Evolutionary conservation across 139 green algal genomes (phyloP), one percentile per base, ranked within the genome.

Genomic region (Desmodesmus armatus): DNA sequence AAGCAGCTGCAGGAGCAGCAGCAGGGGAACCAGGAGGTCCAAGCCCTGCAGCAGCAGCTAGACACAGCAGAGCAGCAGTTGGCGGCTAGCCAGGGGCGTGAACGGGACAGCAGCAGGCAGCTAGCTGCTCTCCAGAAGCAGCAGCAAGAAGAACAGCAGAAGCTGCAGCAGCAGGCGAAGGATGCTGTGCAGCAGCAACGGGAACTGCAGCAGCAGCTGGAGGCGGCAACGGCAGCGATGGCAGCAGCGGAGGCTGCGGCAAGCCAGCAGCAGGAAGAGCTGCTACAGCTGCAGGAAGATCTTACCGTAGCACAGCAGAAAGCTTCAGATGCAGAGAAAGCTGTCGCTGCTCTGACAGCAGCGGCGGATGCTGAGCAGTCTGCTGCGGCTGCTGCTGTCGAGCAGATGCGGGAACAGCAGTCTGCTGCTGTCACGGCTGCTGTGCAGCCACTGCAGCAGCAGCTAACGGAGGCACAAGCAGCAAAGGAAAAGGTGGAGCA

Each of bases 1-100:
- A 35, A 39, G 55, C 76, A 82, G 76, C 55, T 67, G 49, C 74
- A 81, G 74, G 49, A 82, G 76, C 55, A 71, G 76, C 76, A 82
- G 55, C 53, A 82, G 55, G 76, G 76, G 31, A 47, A 82, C 7
- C 23, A 43, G 76, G 55, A 82, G 55, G 21, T 82, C 37, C 51
- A 82, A 37, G 23, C 37, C 0, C 55, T 82, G 23, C 76, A 82
- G 76, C 76, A 73, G 55, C 76, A 71, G 55, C 37, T 82, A 0
- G 37, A 72, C 41, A 55, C 53, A 23, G 23, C 43, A 49, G 55
- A 82, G 40, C 11, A 77, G 69, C 39, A 77, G 69, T 39, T 77
- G 23, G 21, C 69, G 7, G 5, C 19, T 5, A 35, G 31, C 2
- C 69, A 77, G 21, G 39, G 53, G 69, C 19, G n/a, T n/a, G 37